These are phyloP conservation scores for Phaffomyces thermotolerans DNA, from an alignment of 805 yeast genomes.

Conservation along the genomic window DNA sequence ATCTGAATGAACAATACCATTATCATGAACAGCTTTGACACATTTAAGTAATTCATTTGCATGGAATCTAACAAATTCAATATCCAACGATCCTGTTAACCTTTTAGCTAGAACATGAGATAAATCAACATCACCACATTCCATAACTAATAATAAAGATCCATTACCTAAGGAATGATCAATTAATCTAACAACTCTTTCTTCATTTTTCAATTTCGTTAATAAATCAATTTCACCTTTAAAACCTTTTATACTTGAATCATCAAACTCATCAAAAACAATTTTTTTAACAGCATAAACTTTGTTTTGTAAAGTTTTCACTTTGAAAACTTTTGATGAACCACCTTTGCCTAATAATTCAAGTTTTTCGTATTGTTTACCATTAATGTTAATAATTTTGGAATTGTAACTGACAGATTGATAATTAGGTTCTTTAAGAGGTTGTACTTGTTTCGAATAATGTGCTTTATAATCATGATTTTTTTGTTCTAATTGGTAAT, in stretches of 20 bases:
- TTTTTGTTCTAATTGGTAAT: not conserved
- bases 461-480: constrained; percentile 10
- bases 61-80: constrained; percentile 74
- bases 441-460: constrained; percentile 16
- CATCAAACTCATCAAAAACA: constrained; percentile 73
- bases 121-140: constrained; percentile 87
- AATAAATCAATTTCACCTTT: constrained; percentile 85
- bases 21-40: constrained; percentile 79
- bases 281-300: constrained; percentile 79
- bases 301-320: constrained; percentile 47
- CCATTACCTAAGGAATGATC: constrained; percentile 67
- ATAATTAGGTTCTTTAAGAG: constrained; percentile 20
- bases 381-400: constrained; percentile 41
- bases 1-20: constrained; percentile 82
- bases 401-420: constrained; percentile 12
- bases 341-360: constrained; percentile 90
- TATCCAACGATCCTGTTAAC: constrained; percentile 44
- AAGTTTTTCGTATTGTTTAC: constrained; percentile 58
- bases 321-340: constrained; percentile 83
- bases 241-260: constrained; percentile 64
- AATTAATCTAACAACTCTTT: constrained; percentile 69
- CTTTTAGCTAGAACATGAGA: constrained; percentile 70
- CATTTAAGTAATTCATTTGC: constrained; percentile 73
- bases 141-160: constrained; percentile 74
- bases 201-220: constrained; percentile 47